Evolutionary conservation across 148 eudicot genomes (phyloP).

Genomic region (Fallopia convolvulus): DNA sequence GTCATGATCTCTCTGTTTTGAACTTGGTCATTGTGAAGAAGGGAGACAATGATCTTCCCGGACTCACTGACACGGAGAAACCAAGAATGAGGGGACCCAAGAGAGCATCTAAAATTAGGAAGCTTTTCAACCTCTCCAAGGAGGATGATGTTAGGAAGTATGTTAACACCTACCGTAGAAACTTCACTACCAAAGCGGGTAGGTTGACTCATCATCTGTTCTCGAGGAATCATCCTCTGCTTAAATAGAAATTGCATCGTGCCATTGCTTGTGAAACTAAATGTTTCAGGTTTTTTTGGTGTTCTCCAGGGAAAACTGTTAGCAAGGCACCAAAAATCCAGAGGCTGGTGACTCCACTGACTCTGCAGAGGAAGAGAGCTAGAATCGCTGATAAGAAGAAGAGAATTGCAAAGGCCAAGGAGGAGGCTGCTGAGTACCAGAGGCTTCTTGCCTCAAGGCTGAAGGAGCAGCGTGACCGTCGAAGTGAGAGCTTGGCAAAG

Average conservation of each 20-base stretch:
- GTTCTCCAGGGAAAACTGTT: constrained; percentile 45
- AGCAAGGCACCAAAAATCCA: constrained; percentile 93
- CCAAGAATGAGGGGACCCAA: constrained; percentile 97
- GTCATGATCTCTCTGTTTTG: constrained; percentile 72
- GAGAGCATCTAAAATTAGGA: constrained; percentile 87
- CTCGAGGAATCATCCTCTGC: neutral
- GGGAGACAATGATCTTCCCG: constrained; percentile 86
- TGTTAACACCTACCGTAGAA: constrained; percentile 80
- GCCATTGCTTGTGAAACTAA: neutral
- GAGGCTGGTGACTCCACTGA: constrained; percentile 81
- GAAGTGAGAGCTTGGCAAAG: constrained; percentile 43
- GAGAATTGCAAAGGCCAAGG: constrained; percentile 47
- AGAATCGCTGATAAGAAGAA: constrained; percentile 84
- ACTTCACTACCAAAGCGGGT: constrained; percentile 65
- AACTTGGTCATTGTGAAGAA: constrained; percentile 86
- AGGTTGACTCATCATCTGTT: neutral
- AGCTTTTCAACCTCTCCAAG: constrained; percentile 81
- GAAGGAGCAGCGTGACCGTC: constrained; percentile 43
- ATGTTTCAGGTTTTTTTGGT: neutral
- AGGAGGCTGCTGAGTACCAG: constrained; percentile 46
- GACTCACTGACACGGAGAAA: constrained; percentile 72
- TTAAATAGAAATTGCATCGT: neutral
- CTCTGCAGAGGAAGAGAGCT: constrained; percentile 83
- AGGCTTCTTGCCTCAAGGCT: constrained; percentile 36
- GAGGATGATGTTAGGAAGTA: constrained; percentile 90